Conservation (phyloP, 2,329 filamentous ascomycete species). For the Aspergillus caelatus region DNA sequence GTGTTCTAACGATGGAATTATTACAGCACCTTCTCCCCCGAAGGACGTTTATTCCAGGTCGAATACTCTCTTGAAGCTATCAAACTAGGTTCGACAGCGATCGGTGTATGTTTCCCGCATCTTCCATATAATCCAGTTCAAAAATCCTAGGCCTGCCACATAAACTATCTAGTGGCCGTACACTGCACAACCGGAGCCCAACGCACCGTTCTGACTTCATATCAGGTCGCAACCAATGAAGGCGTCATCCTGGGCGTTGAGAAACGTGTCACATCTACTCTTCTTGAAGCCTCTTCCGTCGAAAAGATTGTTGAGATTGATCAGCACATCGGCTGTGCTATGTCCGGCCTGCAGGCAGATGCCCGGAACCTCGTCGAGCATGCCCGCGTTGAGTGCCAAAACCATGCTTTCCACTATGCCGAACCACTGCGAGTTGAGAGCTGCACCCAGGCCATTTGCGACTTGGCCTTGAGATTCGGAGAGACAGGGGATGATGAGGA, state of each 20-base stretch:
- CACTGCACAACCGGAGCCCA: background rate
- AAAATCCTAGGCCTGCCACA: background rate
- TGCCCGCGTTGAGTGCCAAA: slow-evolving; percentile 95
- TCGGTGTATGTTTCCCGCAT: slow-evolving; percentile 66
- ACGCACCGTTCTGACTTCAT: slow-evolving; percentile 20
- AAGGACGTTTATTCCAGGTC: slow-evolving; percentile 99
- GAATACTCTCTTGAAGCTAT: slow-evolving; percentile 99
- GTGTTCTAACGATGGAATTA: slow-evolving; percentile 26
- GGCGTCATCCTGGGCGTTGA: slow-evolving; percentile 97
- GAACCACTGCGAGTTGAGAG: slow-evolving; percentile 94
- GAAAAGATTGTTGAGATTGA: slow-evolving; percentile 99
- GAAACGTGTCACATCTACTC: slow-evolving; percentile 96
- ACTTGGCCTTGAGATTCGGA: slow-evolving; percentile 91
- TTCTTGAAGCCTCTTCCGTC: slow-evolving; percentile 95
- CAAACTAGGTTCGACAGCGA: slow-evolving; percentile 97
- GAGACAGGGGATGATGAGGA: slow-evolving; percentile 97
- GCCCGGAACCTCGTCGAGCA: slow-evolving; percentile 98
- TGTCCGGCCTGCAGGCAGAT: slow-evolving; percentile 96
- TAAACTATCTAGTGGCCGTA: background rate
- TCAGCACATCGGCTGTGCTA: slow-evolving; percentile 97
- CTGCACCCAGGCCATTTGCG: slow-evolving; percentile 98
- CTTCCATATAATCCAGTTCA: background rate
- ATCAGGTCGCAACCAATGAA: slow-evolving; percentile 80
- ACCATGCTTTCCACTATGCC: slow-evolving; percentile 97
- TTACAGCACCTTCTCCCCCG: slow-evolving; percentile 93